Conservation (phyloP, 1,284 basidiomycete species). For the Meripilus lineatus region DNA sequence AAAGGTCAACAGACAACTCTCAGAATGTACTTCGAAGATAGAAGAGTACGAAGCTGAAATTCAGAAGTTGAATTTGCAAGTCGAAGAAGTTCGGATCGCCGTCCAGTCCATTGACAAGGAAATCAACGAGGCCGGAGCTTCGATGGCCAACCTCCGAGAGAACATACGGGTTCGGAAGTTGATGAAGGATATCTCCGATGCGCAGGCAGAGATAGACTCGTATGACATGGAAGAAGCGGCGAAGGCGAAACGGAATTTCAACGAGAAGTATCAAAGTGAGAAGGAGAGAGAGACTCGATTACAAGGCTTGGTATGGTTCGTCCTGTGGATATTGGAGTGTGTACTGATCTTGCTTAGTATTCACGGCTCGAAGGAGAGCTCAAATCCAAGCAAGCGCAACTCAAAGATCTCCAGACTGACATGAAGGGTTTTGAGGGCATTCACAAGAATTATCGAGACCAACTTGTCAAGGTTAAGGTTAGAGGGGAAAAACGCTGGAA, state of each 20-base stretch:
- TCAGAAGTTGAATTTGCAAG: conserved; percentile 45
- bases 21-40: conserved; percentile 59
- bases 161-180: conserved; percentile 82
- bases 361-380: conserved; percentile 81
- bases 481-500: too few relatives aligned
- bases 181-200: conserved; percentile 58
- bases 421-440: conserved; percentile 87
- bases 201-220: conserved; percentile 69
- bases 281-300: conserved; percentile 70
- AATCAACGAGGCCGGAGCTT: conserved; percentile 68
- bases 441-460: conserved; percentile 82
- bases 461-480: conserved; percentile 94
- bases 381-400: conserved; percentile 66
- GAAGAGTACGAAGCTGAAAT: conserved; percentile 58
- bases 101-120: conserved; percentile 62
- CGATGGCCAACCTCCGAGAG: conserved; percentile 74
- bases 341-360: conserved; percentile 44
- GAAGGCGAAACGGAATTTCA: conserved; percentile 78
- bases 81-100: conserved; percentile 50
- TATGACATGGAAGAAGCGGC: conserved; percentile 81
- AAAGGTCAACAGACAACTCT: conserved; percentile 60
- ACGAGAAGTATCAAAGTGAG: conserved; percentile 71
- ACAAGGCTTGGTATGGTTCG: conserved; percentile 58
- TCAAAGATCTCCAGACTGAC: conserved; percentile 68
- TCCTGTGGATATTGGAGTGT: not conserved